Evolutionary conservation across 2,329 filamentous ascomycete genomes (phyloP).

Genomic region (Aspergillus aculeatinus): DNA sequence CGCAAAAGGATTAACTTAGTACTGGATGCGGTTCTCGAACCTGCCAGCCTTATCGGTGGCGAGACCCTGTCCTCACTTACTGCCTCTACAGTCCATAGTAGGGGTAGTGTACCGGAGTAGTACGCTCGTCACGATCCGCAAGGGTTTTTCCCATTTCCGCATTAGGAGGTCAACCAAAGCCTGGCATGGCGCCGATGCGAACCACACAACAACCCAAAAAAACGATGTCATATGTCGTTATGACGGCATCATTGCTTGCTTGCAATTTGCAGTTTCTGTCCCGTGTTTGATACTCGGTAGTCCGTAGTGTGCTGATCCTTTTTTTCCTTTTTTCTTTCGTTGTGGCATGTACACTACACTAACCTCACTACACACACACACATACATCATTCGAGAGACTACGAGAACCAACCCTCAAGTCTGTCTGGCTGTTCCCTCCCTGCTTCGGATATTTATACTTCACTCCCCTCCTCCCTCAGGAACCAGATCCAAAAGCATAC

Average conservation of each 20-base stretch:
- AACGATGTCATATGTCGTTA: slow-evolving; percentile 9
- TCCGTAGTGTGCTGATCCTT: not conserved
- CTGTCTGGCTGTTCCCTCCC: not conserved
- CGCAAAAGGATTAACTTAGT: not conserved
- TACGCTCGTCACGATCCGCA: not conserved
- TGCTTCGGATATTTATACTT: slow-evolving; percentile 13
- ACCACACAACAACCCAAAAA: not conserved
- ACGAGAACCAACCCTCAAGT: not conserved
- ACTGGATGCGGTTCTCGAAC: not conserved
- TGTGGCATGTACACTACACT: too few species aligned
- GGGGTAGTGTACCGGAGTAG: too few species aligned
- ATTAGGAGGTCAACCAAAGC: not conserved
- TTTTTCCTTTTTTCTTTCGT: not conserved
- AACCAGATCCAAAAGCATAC: not conserved
- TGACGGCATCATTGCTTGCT: slow-evolving; percentile 14
- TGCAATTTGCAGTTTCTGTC: not conserved
- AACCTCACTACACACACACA: not conserved
- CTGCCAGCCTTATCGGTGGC: not conserved
- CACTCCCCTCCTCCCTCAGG: too few species aligned
- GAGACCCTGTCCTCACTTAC: not conserved
- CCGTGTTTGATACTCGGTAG: not conserved
- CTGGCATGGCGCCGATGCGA: not conserved
- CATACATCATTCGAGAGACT: slow-evolving; percentile 7
- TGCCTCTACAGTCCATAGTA: too few species aligned
- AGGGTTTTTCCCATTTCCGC: not conserved